These are phyloP conservation scores for Talaromyces pinophilus DNA, from an alignment of 2,329 filamentous ascomycete genomes.

Conservation along the genomic window DNA sequence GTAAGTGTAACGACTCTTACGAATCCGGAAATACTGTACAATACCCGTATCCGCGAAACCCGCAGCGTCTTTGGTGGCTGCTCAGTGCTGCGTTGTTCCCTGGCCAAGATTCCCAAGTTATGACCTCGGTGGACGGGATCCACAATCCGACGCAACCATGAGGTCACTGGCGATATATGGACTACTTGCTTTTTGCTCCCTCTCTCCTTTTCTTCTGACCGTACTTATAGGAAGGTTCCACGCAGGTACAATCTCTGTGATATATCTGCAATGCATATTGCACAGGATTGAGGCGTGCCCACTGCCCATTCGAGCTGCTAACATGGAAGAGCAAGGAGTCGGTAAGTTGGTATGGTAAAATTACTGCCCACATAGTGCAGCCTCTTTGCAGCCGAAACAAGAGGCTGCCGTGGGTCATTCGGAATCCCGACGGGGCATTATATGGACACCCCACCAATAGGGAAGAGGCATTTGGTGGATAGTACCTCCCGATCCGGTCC, in stretches of 20 bases:
- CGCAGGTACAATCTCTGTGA: background rate
- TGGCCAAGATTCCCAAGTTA: background rate
- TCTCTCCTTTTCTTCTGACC: background rate
- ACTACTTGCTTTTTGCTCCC: background rate
- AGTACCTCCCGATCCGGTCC: conserved; percentile 16
- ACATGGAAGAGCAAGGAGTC: background rate
- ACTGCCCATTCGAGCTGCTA: background rate
- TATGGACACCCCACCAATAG: background rate
- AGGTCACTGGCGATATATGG: background rate
- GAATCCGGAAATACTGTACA: background rate
- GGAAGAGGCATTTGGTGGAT: background rate
- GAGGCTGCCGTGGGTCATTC: conserved; percentile 19
- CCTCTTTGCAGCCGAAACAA: conserved; percentile 12
- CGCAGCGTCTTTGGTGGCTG: conserved; percentile 2
- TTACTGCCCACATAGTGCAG: conserved; percentile 15
- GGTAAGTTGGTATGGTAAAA: conserved; percentile 7
- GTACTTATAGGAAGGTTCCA: background rate
- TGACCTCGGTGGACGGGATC: conserved; percentile 16
- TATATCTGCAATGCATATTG: background rate
- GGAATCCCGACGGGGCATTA: conserved; percentile 19
- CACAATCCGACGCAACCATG: conserved; percentile 22
- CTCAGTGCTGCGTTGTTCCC: background rate
- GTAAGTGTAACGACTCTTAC: background rate
- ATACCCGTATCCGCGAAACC: conserved; percentile 11
- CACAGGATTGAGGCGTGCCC: background rate